phyloP scores from a whole-genome alignment of 169 alveolate genomes.

The Besnoitia besnoiti region DNA sequence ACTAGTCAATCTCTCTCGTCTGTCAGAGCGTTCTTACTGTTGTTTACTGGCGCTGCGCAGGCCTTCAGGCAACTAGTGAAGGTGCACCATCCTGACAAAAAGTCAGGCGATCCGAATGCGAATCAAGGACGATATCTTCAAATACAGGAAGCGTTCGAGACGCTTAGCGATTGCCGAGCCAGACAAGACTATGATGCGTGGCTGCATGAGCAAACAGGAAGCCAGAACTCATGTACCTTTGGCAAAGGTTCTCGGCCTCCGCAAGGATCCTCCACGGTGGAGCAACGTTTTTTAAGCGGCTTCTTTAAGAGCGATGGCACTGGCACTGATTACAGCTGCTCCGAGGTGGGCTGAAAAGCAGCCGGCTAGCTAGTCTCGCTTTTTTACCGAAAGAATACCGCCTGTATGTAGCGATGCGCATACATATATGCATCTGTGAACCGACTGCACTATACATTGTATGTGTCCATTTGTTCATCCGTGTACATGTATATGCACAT shows the following conservation, averaged over 20 bases:
- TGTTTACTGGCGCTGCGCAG: not conserved
- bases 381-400: too few species aligned
- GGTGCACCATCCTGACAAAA: slow-evolving; percentile 37
- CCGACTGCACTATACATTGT: too few species aligned
- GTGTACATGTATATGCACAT: too few species aligned
- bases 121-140: not conserved
- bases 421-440: too few species aligned
- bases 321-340: not conserved
- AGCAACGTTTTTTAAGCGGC: not conserved
- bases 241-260: not conserved
- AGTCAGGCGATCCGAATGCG: not conserved
- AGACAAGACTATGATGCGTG: not conserved
- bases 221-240: not conserved
- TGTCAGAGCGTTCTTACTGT: too few species aligned
- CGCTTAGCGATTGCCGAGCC: slow-evolving; percentile 38
- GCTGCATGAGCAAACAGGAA: not conserved
- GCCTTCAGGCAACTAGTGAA: slow-evolving; percentile 21
- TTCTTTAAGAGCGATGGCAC: not conserved
- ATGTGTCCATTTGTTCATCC: too few species aligned
- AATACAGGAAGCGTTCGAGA: slow-evolving; percentile 9
- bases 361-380: too few species aligned
- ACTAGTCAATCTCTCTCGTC: too few species aligned
- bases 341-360: too few species aligned
- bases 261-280: not conserved
- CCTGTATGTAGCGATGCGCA: too few species aligned